Conservation (phyloP, 176 grass and related monocot genomes). For the Oryza meridionalis region DNA sequence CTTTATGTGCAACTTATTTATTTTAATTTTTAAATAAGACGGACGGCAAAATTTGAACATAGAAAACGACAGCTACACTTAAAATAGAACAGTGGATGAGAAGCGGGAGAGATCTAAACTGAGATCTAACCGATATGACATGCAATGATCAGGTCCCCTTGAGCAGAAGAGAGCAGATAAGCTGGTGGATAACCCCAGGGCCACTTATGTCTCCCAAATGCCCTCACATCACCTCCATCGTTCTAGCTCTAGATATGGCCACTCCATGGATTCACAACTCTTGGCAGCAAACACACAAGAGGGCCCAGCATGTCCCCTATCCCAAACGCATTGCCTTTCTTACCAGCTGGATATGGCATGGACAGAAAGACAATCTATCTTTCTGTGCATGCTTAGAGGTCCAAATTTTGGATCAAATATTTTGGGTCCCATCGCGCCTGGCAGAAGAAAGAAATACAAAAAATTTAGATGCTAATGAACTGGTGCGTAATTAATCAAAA, state of each 20-base stretch:
- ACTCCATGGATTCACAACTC: background rate
- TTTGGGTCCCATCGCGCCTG: background rate
- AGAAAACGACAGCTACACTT: too few species aligned
- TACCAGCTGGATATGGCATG: background rate
- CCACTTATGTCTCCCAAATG: constrained; percentile 19
- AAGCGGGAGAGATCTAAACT: background rate
- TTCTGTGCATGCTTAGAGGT: background rate
- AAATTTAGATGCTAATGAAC: background rate
- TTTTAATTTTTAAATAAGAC: too few species aligned
- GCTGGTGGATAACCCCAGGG: background rate
- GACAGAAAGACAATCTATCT: background rate
- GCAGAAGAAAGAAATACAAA: background rate
- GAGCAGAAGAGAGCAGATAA: background rate
- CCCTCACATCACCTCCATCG: background rate
- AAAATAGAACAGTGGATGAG: too few species aligned
- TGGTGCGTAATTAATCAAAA: background rate
- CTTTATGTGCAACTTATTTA: too few species aligned
- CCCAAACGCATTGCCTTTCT: background rate
- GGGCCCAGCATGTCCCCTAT: background rate
- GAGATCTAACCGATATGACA: constrained; percentile 11
- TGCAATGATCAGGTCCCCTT: constrained; percentile 38
- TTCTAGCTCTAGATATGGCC: background rate
- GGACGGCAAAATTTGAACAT: too few species aligned
- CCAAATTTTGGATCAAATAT: background rate
- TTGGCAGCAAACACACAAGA: background rate